Evolutionary conservation across 805 yeast species (phyloP).

Genomic region (Ogataea ganodermae): DNA sequence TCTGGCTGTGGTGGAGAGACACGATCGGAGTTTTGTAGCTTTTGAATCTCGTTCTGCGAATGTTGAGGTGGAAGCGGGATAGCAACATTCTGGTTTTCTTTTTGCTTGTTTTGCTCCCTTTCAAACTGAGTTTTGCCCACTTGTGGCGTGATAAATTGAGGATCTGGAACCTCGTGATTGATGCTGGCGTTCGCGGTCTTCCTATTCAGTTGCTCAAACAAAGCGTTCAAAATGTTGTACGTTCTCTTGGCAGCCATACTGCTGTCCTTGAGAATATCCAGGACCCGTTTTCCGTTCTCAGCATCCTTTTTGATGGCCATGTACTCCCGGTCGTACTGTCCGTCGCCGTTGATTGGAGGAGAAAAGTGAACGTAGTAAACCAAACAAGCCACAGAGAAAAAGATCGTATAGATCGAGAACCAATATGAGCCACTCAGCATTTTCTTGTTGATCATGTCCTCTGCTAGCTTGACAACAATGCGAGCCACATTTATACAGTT

Average conservation of each 20-base stretch:
- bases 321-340: slow-evolving; percentile 53
- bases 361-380: slow-evolving; percentile 72
- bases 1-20: neutral
- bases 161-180: slow-evolving; percentile 22
- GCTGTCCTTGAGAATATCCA: slow-evolving; percentile 69
- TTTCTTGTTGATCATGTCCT: slow-evolving; percentile 72
- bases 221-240: slow-evolving; percentile 73
- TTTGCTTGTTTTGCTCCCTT: slow-evolving; percentile 14
- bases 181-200: slow-evolving; percentile 55
- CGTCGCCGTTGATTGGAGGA: slow-evolving; percentile 35
- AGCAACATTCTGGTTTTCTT: slow-evolving; percentile 8
- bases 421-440: slow-evolving; percentile 84
- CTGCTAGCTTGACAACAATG: slow-evolving; percentile 76
- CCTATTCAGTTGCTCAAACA: slow-evolving; percentile 76
- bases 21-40: neutral
- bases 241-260: slow-evolving; percentile 81
- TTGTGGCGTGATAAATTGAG: slow-evolving; percentile 32
- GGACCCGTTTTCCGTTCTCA: slow-evolving; percentile 74
- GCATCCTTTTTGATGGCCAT: slow-evolving; percentile 68
- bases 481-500: slow-evolving; percentile 85
- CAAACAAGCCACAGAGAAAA: slow-evolving; percentile 84
- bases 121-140: slow-evolving; percentile 29
- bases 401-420: slow-evolving; percentile 88
- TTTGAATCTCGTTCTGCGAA: slow-evolving; percentile 2
- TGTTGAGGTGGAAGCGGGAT: slow-evolving; percentile 18